A percentile compares a stretch with the other conserved stretches of the same genome.
These are phyloP conservation scores for Xanthoparmelia taractica DNA, from an alignment of 495 filamentous ascomycete genomes.

Conservation along the genomic window DNA sequence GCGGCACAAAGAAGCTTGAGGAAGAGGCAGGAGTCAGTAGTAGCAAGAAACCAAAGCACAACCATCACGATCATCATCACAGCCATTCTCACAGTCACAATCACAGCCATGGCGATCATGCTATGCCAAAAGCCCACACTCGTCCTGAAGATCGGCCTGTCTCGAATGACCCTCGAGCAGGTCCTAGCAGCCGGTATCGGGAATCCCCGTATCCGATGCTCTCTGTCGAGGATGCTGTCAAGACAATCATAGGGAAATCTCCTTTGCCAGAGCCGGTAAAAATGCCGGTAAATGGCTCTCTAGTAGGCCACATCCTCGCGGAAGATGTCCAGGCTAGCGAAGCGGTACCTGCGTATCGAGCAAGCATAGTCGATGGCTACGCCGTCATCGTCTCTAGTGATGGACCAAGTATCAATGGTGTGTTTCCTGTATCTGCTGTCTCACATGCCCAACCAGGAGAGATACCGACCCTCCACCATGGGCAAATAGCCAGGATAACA, in stretches of 20 bases:
- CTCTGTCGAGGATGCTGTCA: slow-evolving; percentile 70
- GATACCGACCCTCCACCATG: slow-evolving; percentile 52
- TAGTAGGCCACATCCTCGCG: slow-evolving; percentile 74
- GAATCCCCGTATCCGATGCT: slow-evolving; percentile 90
- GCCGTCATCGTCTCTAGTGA: slow-evolving; percentile 61
- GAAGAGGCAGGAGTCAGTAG: slow-evolving; percentile 62
- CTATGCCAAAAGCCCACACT: slow-evolving; percentile 64
- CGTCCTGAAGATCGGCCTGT: slow-evolving; percentile 47
- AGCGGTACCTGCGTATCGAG: slow-evolving; percentile 82
- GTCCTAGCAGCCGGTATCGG: slow-evolving; percentile 68
- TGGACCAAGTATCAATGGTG: slow-evolving; percentile 55
- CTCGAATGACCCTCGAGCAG: slow-evolving; percentile 76
- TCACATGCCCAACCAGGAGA: slow-evolving; percentile 73
- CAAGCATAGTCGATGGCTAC: slow-evolving; percentile 97
- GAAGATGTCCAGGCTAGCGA: slow-evolving; percentile 73
- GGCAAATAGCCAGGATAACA: slow-evolving; percentile 81
- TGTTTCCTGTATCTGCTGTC: slow-evolving; percentile 79
- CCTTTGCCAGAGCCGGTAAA: slow-evolving; percentile 49
- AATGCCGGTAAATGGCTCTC: slow-evolving; percentile 48
- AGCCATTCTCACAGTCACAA: slow-evolving; percentile 50
- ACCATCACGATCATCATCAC: slow-evolving; percentile 47
- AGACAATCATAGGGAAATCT: slow-evolving; percentile 61
- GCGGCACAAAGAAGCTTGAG: slow-evolving; percentile 78
- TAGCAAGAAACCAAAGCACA: slow-evolving; percentile 31
- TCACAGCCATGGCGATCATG: slow-evolving; percentile 45